A percentile compares a stretch with the other conserved stretches of the same genome.
These are phyloP conservation scores for Xanthoconium separans DNA, from an alignment of 1,284 basidiomycete genomes.

Conservation along the genomic window DNA sequence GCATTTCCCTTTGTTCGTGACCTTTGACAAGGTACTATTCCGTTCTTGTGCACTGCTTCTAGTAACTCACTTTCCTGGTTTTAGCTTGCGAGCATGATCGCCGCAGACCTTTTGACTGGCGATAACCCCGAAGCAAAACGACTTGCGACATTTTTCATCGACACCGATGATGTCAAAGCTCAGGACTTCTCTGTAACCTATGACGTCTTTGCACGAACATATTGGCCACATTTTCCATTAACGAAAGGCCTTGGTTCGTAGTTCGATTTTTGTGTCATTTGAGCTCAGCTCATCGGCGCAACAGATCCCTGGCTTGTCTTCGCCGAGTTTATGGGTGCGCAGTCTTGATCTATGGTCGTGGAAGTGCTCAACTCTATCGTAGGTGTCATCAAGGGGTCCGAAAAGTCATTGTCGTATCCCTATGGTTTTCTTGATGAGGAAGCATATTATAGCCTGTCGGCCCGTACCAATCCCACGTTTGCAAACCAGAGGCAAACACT, in stretches of 20 bases:
- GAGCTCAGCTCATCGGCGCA: neutral
- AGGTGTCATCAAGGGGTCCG: constrained; percentile 72
- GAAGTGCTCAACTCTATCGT: neutral
- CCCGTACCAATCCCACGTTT: constrained; percentile 55
- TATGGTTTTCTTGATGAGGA: constrained; percentile 43
- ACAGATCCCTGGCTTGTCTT: constrained; percentile 60
- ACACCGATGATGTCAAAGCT: constrained; percentile 13
- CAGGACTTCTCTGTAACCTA: constrained; percentile 43
- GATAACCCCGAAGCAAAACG: constrained; percentile 7
- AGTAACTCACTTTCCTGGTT: constrained; percentile 4
- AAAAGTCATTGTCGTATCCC: constrained; percentile 40
- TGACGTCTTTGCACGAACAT: constrained; percentile 48
- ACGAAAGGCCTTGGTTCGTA: constrained; percentile 56
- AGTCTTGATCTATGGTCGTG: neutral
- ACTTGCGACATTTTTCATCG: constrained; percentile 15
- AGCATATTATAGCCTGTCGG: constrained; percentile 49
- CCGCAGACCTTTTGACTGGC: constrained; percentile 22
- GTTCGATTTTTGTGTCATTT: neutral
- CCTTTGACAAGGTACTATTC: constrained; percentile 54
- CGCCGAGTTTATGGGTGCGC: constrained; percentile 64
- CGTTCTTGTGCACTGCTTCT: neutral
- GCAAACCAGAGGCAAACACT: constrained; percentile 45
- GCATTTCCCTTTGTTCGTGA: constrained; percentile 73
- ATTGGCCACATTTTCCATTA: constrained; percentile 66
- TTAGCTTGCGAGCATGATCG: constrained; percentile 16